Evolutionary conservation across 2,329 filamentous ascomycete genomes (phyloP).

Genomic region (Botrytis cinerea): DNA sequence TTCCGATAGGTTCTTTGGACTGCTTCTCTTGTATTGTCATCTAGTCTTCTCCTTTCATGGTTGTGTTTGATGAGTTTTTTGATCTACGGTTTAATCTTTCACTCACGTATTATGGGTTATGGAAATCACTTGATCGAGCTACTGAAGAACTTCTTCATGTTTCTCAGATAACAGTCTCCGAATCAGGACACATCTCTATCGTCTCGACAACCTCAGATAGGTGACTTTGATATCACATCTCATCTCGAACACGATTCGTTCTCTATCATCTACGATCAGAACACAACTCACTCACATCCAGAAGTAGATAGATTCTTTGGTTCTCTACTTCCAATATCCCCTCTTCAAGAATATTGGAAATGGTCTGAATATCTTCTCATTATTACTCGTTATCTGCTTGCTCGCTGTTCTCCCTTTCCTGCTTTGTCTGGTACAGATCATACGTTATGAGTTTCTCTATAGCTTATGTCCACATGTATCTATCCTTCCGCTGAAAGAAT

Average conservation of each 20-base stretch:
- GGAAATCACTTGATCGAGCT: background rate
- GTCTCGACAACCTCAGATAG: background rate
- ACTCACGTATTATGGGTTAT: background rate
- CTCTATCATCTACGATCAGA: background rate
- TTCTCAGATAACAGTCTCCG: background rate
- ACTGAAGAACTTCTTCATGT: background rate
- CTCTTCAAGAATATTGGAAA: background rate
- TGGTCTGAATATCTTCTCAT: conserved; percentile 1
- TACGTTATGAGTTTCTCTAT: background rate
- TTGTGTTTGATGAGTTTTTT: background rate
- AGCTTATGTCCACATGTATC: background rate
- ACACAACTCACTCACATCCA: background rate
- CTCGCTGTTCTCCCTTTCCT: conserved; percentile 7
- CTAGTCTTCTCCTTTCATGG: background rate
- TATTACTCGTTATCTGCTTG: background rate
- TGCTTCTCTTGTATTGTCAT: background rate
- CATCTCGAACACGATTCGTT: background rate
- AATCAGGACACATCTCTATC: background rate
- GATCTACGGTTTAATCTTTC: background rate
- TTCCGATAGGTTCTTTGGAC: conserved; percentile 13
- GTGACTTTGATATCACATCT: background rate
- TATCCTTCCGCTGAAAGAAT: background rate
- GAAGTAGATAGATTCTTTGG: background rate
- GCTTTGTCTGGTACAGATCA: conserved; percentile 11
- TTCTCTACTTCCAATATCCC: background rate